phyloP scores from a whole-genome alignment of 2,329 filamentous ascomycete genomes.

The Aureobasidium uvarum region DNA sequence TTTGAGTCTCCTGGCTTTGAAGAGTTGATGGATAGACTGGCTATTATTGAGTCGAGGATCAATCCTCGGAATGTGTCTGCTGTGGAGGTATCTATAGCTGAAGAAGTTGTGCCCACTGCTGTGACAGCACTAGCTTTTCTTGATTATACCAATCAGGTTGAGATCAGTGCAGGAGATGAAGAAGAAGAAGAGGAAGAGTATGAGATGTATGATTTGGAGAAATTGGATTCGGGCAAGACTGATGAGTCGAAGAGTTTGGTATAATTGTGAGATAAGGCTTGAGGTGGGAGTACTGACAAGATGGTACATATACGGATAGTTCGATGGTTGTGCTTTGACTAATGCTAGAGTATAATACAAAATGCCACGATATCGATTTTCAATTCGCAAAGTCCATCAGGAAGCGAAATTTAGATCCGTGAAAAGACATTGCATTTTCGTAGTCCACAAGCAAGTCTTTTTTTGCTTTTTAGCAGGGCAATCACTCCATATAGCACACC shows the following conservation, averaged over 20 bases:
- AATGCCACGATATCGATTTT: too few relatives aligned
- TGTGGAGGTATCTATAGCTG: conserved; percentile 5
- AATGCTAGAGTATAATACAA: too few relatives aligned
- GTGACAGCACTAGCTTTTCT: neutral
- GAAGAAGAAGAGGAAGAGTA: neutral
- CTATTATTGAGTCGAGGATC: conserved; percentile 4
- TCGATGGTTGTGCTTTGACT: too few relatives aligned
- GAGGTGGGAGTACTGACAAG: neutral
- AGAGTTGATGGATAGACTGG: conserved; percentile 23
- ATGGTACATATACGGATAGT: neutral
- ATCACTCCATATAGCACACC: too few relatives aligned
- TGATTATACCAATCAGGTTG: neutral
- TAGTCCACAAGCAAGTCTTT: too few relatives aligned
- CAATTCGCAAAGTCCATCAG: too few relatives aligned
- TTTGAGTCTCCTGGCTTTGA: neutral
- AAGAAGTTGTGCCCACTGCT: neutral
- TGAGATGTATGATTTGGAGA: conserved; percentile 2
- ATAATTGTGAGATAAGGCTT: neutral
- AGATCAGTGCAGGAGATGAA: neutral
- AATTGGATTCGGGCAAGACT: neutral
- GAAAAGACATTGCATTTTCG: too few relatives aligned
- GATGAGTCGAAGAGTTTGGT: conserved; percentile 21
- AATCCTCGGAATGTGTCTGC: neutral
- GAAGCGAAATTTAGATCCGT: too few relatives aligned
- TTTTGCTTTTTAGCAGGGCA: too few relatives aligned